Conservation (phyloP, 768 basidiomycete genomes). For the Suillus clintonianus region DNA sequence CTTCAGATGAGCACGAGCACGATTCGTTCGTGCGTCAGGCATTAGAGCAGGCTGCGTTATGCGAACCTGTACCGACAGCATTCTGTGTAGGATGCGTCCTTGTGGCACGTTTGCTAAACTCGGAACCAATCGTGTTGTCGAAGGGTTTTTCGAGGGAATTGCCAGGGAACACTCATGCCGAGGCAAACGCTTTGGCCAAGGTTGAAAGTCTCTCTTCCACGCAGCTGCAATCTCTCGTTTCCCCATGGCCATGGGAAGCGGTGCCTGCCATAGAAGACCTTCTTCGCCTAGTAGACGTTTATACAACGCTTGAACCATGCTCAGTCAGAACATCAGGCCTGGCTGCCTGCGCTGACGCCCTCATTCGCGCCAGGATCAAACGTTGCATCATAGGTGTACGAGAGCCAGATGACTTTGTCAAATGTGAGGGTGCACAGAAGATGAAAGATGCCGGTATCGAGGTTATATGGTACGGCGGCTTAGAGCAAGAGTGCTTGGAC, state of each 20-base stretch:
- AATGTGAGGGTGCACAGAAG: constrained; percentile 82
- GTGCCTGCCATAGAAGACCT: constrained; percentile 42
- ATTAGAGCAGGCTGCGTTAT: constrained; percentile 70
- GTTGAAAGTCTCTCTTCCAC: constrained; percentile 45
- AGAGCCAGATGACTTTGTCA: constrained; percentile 94
- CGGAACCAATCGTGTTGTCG: constrained; percentile 57
- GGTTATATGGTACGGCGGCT: constrained; percentile 70
- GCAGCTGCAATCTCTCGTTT: constrained; percentile 42
- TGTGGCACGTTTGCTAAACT: constrained; percentile 46
- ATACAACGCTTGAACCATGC: constrained; percentile 97
- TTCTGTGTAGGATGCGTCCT: constrained; percentile 93
- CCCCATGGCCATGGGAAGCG: constrained; percentile 8
- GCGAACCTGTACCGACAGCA: constrained; percentile 67
- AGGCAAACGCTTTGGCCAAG: constrained; percentile 90
- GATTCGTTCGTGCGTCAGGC: constrained; percentile 59
- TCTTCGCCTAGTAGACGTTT: constrained; percentile 68
- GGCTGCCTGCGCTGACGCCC: constrained; percentile 80
- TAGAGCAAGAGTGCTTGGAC: constrained; percentile 79
- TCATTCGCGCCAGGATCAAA: constrained; percentile 68
- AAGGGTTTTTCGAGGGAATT: constrained; percentile 91
- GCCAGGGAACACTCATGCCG: constrained; percentile 94
- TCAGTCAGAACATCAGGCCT: constrained; percentile 87
- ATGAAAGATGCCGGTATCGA: constrained; percentile 71
- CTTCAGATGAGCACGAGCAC: constrained; percentile 28
- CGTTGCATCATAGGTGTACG: constrained; percentile 86